Conservation (phyloP, 108 stramenopile species). For the Cyclotella distinguenda region DNA sequence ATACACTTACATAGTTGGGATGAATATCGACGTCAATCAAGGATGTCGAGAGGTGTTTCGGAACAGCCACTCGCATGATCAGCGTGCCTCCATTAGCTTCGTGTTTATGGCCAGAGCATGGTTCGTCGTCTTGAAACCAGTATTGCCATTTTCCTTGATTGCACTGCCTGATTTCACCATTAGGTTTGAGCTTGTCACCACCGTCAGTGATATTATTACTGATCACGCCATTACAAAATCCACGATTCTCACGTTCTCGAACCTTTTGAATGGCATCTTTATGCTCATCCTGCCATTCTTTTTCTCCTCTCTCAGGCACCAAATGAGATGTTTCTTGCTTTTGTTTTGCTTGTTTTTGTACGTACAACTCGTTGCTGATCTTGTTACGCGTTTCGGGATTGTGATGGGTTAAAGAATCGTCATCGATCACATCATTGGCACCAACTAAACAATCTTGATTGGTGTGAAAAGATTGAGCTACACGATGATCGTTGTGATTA, state of each 20-base stretch:
- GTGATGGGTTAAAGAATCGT: conserved; percentile 63
- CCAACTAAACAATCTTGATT: neutral
- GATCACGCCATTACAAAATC: too few relatives aligned
- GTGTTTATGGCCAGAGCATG: too few relatives aligned
- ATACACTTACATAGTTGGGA: conserved; percentile 74
- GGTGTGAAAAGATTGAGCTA: conserved; percentile 11
- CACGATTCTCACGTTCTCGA: conserved; percentile 22
- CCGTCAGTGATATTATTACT: neutral
- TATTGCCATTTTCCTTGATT: conserved; percentile 80
- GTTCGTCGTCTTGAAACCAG: conserved; percentile 49
- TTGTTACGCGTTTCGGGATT: conserved; percentile 69
- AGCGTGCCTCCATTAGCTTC: conserved; percentile 27
- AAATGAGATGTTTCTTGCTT: conserved; percentile 57
- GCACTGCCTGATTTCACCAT: conserved; percentile 50
- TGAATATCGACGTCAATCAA: conserved; percentile 89
- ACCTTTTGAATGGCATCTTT: conserved; percentile 25
- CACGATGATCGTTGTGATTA: too few relatives aligned
- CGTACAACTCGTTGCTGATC: conserved; percentile 81
- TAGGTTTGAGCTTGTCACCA: neutral
- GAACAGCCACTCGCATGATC: conserved; percentile 56
- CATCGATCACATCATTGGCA: conserved; percentile 18
- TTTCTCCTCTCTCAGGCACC: conserved; percentile 41
- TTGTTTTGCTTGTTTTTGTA: conserved; percentile 82
- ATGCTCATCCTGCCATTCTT: conserved; percentile 55
- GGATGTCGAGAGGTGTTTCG: conserved; percentile 69